Conservation (phyloP, 306 rosid genomes). For the Prunus dulcis region DNA sequence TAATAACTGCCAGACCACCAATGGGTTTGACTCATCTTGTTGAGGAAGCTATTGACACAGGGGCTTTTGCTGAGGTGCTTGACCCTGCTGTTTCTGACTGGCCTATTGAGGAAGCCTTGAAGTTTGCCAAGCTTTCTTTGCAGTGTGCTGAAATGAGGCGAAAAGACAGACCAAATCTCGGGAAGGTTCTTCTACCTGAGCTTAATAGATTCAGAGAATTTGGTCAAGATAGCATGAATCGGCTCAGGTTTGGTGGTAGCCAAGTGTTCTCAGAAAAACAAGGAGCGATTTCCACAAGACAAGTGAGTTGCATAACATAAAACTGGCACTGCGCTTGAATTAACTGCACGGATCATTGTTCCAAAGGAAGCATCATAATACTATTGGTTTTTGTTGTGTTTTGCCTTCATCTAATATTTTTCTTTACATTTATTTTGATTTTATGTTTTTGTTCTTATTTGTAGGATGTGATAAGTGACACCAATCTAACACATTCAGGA, state of each 20-base stretch:
- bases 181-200: constrained; percentile 58
- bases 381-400: not conserved
- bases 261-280: constrained; percentile 7
- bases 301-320: constrained; percentile 35
- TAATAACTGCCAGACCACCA: constrained; percentile 68
- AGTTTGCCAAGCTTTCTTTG: constrained; percentile 55
- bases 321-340: not conserved
- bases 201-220: constrained; percentile 58
- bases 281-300: constrained; percentile 20
- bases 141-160: constrained; percentile 76
- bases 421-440: not conserved
- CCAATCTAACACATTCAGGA: constrained; percentile 23
- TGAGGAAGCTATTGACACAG: constrained; percentile 51
- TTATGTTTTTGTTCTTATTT: not conserved
- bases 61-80: constrained; percentile 59
- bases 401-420: not conserved
- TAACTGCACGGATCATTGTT: not conserved
- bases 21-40: constrained; percentile 79
- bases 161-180: constrained; percentile 85
- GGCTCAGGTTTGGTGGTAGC: constrained; percentile 19
- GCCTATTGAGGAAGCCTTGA: constrained; percentile 68
- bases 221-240: constrained; percentile 48
- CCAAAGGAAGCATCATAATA: not conserved
- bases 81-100: constrained; percentile 70
- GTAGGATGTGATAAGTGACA: constrained; percentile 43